Evolutionary conservation across 257 asterid species (phyloP), one percentile per base, ranked within the genome.

Genomic region (Verbena officinalis): DNA sequence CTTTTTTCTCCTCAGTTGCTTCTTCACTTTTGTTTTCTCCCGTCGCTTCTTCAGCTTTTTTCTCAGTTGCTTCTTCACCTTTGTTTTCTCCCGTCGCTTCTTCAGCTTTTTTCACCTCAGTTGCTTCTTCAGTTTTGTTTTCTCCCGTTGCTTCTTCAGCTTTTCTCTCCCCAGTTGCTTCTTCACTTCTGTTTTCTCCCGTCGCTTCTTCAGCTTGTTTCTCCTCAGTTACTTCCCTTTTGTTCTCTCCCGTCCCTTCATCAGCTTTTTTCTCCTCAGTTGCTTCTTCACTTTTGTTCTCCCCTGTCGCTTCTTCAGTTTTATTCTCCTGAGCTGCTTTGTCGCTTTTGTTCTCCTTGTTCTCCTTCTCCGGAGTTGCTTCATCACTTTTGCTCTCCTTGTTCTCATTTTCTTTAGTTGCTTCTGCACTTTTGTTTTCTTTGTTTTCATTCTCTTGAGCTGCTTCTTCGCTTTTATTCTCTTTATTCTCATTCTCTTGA

Each of bases 381-480:
- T 51, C 53, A 21, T 23, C 15, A 17, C 38, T 5, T 27, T 27
- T 27, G 33, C 5, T 64, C 63, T 48, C 70, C 2, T 36, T 56
- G 57, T 53, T 50, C 30, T 42, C 72, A 5, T 58, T 63, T 1
- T 42, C 55, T 20, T 22, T 15, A 0, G 48, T 59, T 11, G 36
- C 56, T 61, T 55, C 72, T 49, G 62, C 67, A 48, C 2, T n/a
- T 39, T 59, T 65, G 27, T 30, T 59, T 24, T 33, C 66, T 0
- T 11, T 34, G 49, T 9, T 67, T 52, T 31, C 72, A 42, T 50
- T 62, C 50, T 70, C 60, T 1, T 43, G 70, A 0, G 48, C 11
- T 0, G 9, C 44, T 57, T 53, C 76, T n/a, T 69, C 78, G 43
- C 1, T 22, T n/a, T 68, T 64, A 13, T 38, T 74, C 23, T 56